Evolutionary conservation across 176 grass and related monocot species (phyloP).

Genomic region (Secale cereale): DNA sequence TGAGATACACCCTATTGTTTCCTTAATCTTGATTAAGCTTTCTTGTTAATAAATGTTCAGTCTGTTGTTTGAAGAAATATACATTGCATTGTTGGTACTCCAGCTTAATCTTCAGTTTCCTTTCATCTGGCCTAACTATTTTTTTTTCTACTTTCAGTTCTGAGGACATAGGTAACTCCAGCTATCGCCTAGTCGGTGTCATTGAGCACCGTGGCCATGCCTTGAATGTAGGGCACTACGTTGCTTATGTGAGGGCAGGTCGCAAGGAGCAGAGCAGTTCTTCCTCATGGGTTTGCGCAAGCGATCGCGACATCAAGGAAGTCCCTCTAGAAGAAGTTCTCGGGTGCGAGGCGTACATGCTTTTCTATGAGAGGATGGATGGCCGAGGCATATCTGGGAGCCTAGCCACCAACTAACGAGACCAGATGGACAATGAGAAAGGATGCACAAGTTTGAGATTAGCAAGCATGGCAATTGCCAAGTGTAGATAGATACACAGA

Average conservation of each 20-base stretch:
- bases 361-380: slow-evolving; percentile 79
- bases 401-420: background rate
- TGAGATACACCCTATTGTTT: background rate
- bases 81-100: background rate
- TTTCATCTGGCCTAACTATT: background rate
- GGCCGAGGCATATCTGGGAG: background rate
- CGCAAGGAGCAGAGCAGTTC: background rate
- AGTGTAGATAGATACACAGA: slow-evolving; percentile 16
- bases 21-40: background rate
- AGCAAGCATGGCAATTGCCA: background rate
- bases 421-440: background rate
- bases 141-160: slow-evolving; percentile 25
- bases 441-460: background rate
- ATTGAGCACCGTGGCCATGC: slow-evolving; percentile 37
- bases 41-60: slow-evolving; percentile 5
- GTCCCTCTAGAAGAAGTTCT: slow-evolving; percentile 63
- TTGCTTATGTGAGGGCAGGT: slow-evolving; percentile 54
- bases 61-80: background rate
- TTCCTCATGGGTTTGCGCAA: slow-evolving; percentile 61
- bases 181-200: slow-evolving; percentile 39
- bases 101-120: background rate
- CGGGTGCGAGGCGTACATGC: slow-evolving; percentile 49
- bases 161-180: slow-evolving; percentile 18
- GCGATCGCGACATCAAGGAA: slow-evolving; percentile 41
- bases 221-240: slow-evolving; percentile 29